phyloP scores from a whole-genome alignment of 176 grass and related monocot genomes.

The Cymbopogon citratus region DNA sequence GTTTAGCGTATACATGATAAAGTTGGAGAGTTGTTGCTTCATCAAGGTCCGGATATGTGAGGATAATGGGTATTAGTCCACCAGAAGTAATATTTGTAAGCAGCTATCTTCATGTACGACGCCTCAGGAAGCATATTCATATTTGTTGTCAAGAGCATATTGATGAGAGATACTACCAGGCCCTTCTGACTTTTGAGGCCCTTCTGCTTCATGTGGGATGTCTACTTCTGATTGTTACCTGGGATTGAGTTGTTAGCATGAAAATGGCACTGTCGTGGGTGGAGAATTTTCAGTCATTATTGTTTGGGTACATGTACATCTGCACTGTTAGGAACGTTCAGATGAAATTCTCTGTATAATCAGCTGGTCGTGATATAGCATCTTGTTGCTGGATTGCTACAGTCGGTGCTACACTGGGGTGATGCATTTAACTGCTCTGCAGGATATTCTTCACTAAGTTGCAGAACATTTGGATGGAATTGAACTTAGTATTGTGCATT shows the following conservation, averaged over 20 bases:
- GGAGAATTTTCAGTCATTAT: background rate
- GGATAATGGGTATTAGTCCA: background rate
- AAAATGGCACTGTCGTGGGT: background rate
- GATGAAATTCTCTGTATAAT: background rate
- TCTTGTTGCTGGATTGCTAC: slow-evolving; percentile 4
- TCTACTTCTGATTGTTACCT: background rate
- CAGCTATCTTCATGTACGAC: background rate
- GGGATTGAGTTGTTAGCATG: background rate
- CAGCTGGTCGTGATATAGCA: background rate
- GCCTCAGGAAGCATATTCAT: background rate
- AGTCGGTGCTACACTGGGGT: background rate
- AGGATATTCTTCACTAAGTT: background rate
- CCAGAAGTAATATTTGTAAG: slow-evolving; percentile 8
- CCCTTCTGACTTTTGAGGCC: background rate
- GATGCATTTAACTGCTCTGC: background rate
- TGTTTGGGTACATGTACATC: background rate
- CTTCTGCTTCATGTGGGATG: background rate
- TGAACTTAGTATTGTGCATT: background rate
- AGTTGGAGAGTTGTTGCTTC: background rate
- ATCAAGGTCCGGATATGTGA: background rate
- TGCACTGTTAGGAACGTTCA: background rate
- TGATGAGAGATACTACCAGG: background rate
- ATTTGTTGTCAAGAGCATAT: background rate
- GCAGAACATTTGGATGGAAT: background rate
- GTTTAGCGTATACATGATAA: background rate